Evolutionary conservation across 768 basidiomycete genomes (phyloP), one percentile per base, ranked within the genome.

Genomic region (Phylloporus sp.): DNA sequence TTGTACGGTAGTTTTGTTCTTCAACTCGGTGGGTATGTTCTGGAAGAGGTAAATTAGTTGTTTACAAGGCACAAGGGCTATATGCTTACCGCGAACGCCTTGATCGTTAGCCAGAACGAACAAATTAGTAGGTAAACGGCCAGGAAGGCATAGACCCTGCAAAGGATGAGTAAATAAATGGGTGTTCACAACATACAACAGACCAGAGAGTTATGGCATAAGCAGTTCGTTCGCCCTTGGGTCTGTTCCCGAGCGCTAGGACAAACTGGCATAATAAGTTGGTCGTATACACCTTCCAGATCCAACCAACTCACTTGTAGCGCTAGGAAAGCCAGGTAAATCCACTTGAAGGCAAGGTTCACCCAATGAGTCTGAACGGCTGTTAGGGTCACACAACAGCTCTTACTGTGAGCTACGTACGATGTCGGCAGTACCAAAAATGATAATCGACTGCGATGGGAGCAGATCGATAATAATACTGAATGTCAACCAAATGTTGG

Each of bases 401-500:
- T 12, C 13, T 24, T 31, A 32, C 23, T 45, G 29, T 24, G 24
- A n/a, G 73, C 24, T 22, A 45, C 90, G 52, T 63, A 95, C 92
- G 18, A 91, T 67, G 6, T 63, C 73, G 0, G 63, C 71, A 27
- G 82, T 93, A 38, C 90, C 91, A 56, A 97, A 97, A 47, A 94
- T 72, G 41, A 73, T 54, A 52, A 83, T 76, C 0, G 53, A 10
- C 29, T 69, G 61, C 67, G 74, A 46, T 51, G 88, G 88, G 13
- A 94, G 76, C 36, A 97, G 79, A 61, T 93, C 84, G 77, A 95
- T 91, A 68, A 95, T 91, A 71, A 95, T 95, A 54, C 85, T 85
- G 78, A 95, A 95, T n/a, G 90, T 95, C 52, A 97, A 74, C 91
- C 91, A 97, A 39, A 95, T 74, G 65, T 95, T 95, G 57, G 92